Base-by-base conservation (phyloP, 2,329 filamentous ascomycete genomes). In the Diplodia intermedia region DNA sequence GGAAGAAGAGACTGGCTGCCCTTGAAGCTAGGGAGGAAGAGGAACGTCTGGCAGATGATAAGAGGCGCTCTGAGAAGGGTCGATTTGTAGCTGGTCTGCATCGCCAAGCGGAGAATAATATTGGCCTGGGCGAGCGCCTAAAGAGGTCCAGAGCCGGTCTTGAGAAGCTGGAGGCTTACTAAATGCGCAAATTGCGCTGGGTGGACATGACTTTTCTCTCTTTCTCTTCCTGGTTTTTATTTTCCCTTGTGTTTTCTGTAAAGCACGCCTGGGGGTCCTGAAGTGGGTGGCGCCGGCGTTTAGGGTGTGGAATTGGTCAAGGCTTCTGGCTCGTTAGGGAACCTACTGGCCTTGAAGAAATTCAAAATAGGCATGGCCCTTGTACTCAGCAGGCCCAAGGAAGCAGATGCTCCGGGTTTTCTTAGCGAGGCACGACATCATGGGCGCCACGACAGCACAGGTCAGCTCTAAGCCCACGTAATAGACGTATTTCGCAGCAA, bases 1-100 rank as follows among this genome's bases (percentile, higher is more conserved):
- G 93, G 38, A 86, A 87, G 71, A 84, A 86, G 69, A 86, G 92
- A 29, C 81, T 96, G 11, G 86, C 87, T 0, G 87, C 88, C 1
- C 80, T 94, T 20, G 88, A 87, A 29, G 86, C 88, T 70, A 84
- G 84, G 69, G 92, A 96, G 72, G 84, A 86, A 60, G 82, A 82
- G 20, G 86, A 88, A 54, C 84, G 85, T 14, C 88, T 91, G 69
- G 86, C 87, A 0, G 92, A 96, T 66, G 88, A 93, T 36, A 71
- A 72, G 55, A 76, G 74, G 67, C 71, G 79, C 23, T 77, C 77
- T 18, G 78, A 78, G 31, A 72, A 72, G 65, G 79, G 75, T 8
- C 71, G 71, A 18, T 81, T 81, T 60, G 75, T 80, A n/a, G 73
- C 73, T 49, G 72, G 71, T 23, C 70, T 80, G 14, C 71, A 75